Evolutionary conservation across 352 stramenopile species (phyloP).

Genomic region (Phytophthora hybrid): DNA sequence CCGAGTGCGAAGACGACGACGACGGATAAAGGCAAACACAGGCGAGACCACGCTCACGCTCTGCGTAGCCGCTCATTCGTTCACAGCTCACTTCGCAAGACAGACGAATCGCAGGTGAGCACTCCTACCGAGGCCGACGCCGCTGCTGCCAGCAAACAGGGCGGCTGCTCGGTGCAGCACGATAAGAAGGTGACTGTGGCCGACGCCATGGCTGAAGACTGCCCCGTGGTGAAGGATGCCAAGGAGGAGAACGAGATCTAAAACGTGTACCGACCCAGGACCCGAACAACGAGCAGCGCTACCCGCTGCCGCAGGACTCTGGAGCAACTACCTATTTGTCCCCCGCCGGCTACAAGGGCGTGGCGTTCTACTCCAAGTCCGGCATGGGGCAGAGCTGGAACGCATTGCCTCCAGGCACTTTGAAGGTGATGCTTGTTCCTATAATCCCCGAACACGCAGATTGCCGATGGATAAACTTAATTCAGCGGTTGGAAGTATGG

Average conservation of each 20-base stretch:
- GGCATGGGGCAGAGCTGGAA: no score
- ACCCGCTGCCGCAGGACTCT: conserved; percentile 87
- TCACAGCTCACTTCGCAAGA: conserved; percentile 13
- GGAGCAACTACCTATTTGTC: no score
- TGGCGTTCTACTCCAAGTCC: no score
- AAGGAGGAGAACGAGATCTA: conserved; percentile 81
- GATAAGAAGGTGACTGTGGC: conserved; percentile 39
- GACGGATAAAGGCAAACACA: no score
- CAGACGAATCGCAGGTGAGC: conserved; percentile 51
- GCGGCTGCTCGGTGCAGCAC: conserved; percentile 77
- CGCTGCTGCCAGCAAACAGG: conserved; percentile 18
- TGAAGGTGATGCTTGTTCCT: no score
- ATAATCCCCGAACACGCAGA: no score
- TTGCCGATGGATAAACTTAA: no score
- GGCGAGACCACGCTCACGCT: background rate
- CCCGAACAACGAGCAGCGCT: conserved; percentile 91
- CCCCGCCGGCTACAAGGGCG: no score
- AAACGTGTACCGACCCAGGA: conserved; percentile 99
- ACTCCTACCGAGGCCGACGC: conserved; percentile 31
- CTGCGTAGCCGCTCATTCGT: conserved; percentile 18
- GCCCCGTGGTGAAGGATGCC: conserved; percentile 59
- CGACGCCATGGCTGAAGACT: conserved; percentile 50
- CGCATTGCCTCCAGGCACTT: no score
- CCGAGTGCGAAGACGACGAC: no score
- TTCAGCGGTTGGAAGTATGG: no score